Evolutionary conservation across 352 stramenopile genomes (phyloP), one percentile per base, ranked within the genome.

Genomic region (Thalassiosira gravida): DNA sequence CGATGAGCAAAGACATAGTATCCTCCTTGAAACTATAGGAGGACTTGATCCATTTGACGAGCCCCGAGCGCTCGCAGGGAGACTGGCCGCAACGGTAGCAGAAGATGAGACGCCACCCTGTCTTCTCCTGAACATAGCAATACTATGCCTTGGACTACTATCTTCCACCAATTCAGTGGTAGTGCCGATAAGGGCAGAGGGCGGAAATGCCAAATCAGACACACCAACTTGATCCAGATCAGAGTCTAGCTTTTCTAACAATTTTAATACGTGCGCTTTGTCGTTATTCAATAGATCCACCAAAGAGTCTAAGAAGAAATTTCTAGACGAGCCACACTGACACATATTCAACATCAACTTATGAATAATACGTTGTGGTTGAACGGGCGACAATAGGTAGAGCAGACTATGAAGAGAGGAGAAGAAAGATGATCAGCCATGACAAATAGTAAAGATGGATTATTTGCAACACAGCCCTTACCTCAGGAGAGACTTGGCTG

Each of bases 21-120:
- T 95, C 20, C 96, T 91, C 24, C 93, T 95, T 18, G 96, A 85
- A 8, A 98, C 94, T 68, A 98, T 93, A 14, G 88, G 86, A 55
- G 95, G 95, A 30, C 92, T 80, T 50, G 66, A 79, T 44, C 77
- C 50, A n/a, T 87, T 64, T 16, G 55, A 78, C 55, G 70, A 90
- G 8, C 49, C 52, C 22, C 66, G 53, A 25, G 83, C 66, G 61
- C 74, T 91, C 9, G 77, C 69, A 50, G 91, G 91, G 30, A 95
- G 44, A 69, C 89, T 93, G 9, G 79, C 77, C 18, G 90, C 88
- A 49, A 92, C 85, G 22, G 82, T 86, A 35, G 78, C 70, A 24
- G 83, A 77, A 47, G 78, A 83, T 50, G 82, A 14, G 35, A 14
- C 78, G n/a, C 37, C 64, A 37, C 74, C 78, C 62, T 84, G 76